Percentiles rank a stretch among this genome's conserved stretches.
Conservation (phyloP, 2,329 filamentous ascomycete genomes). For the Ophiostoma perfectum region DNA sequence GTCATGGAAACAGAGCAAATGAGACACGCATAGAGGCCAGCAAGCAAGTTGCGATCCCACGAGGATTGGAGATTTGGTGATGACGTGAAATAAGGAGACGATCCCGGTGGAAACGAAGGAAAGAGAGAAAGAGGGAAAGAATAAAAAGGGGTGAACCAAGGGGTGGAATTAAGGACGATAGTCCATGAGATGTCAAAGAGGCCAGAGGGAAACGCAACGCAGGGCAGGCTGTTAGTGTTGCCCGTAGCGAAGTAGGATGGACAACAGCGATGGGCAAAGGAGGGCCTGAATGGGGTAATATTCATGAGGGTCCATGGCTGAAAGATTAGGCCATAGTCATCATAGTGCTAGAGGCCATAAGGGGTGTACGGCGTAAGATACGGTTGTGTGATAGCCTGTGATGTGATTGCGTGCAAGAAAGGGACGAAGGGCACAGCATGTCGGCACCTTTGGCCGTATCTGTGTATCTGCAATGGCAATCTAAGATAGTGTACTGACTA, state of each 20-base stretch:
- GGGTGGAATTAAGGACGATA: neutral
- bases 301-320: neutral
- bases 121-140: neutral
- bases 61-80: slow-evolving; percentile 7
- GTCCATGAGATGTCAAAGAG: neutral
- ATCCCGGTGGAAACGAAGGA: neutral
- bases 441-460: no score
- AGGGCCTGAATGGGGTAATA: slow-evolving; percentile 6
- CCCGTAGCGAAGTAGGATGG: neutral
- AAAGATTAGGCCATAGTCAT: no score
- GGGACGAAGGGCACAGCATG: no score
- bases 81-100: slow-evolving; percentile 9
- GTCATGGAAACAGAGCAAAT: neutral
- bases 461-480: no score
- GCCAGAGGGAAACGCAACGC: neutral
- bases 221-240: slow-evolving; percentile 3
- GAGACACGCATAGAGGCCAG: neutral
- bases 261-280: slow-evolving; percentile 1
- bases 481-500: no score
- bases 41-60: neutral
- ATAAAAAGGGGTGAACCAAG: slow-evolving; percentile 6
- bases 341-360: no score
- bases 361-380: no score
- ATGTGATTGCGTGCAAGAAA: no score
- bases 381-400: no score